These are phyloP conservation scores for Xerocomus potaroensis DNA, from an alignment of 768 basidiomycete genomes.

Conservation along the genomic window DNA sequence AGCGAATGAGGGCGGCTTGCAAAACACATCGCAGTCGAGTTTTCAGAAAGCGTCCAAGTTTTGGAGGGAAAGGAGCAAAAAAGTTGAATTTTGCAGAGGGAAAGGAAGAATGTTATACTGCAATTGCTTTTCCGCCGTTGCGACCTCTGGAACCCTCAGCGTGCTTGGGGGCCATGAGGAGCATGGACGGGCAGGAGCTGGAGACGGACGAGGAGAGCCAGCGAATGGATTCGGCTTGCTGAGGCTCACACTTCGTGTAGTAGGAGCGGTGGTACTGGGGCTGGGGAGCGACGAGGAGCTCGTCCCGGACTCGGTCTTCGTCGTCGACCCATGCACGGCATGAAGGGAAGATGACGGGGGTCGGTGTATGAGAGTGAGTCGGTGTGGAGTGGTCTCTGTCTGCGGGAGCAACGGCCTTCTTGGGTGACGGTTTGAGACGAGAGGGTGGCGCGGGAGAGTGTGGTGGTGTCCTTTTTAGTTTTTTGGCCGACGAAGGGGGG, in stretches of 20 bases:
- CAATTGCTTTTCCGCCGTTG: constrained; percentile 8
- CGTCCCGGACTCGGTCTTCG: constrained; percentile 20
- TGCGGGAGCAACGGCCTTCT: constrained; percentile 1
- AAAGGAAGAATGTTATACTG: constrained; percentile 10
- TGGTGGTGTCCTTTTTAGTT: constrained; percentile 12
- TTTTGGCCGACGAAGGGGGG: constrained; percentile 12
- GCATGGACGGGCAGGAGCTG: constrained; percentile 26
- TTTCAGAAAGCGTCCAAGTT: constrained; percentile 21
- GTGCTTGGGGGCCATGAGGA: constrained; percentile 28
- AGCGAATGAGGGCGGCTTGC: constrained; percentile 11
- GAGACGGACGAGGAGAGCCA: constrained; percentile 22
- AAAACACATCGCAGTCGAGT: constrained; percentile 12
- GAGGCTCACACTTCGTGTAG: constrained; percentile 14
- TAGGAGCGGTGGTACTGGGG: constrained; percentile 15
- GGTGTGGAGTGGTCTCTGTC: constrained; percentile 20
- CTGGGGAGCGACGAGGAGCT: constrained; percentile 15
- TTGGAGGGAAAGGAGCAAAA: not conserved
- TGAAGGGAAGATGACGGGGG: constrained; percentile 31
- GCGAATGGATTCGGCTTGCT: constrained; percentile 3
- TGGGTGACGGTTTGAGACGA: constrained; percentile 12
- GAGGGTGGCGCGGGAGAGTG: constrained; percentile 9
- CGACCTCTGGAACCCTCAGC: constrained; percentile 14
- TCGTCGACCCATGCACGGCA: constrained; percentile 31
- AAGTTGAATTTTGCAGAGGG: not conserved
- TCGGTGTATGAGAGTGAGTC: constrained; percentile 27